Base-by-base conservation (phyloP, 2,329 filamentous ascomycete genomes). In the Aspergillus latus region DNA sequence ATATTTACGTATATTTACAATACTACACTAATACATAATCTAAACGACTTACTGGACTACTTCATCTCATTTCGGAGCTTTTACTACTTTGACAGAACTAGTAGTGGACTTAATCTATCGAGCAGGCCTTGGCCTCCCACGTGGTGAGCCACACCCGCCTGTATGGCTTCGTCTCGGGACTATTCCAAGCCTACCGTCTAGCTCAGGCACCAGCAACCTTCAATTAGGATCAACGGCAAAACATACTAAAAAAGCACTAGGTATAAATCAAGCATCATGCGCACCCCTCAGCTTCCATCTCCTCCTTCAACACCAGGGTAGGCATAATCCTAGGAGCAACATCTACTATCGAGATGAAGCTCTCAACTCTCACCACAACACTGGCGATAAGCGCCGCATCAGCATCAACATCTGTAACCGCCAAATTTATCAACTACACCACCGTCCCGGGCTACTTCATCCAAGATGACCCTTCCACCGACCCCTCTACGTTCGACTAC, bases 361-460 rank as follows among this genome's bases (percentile, higher is more conserved):
- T 96, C 30, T 86, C 95, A 64, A 86, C 90, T 0, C 82, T 88
- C 0, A 91, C 92, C 0, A 86, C 43, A 9, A 16, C 89, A 0
- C 76, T 92, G 0, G 80, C 84, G 1, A 80, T 96, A 0, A 84
- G 88, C 3, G 84, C 91, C 21, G 21, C 21, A 21, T 21, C 21
- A 21, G 21, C 21, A 58, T 86, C 95, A 78, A 94, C 89, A 2
- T 78, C 63, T 5, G 64, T 66, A 4, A 59, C 62, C 39, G 49
- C 51, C 2, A 43, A 34, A 6, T 62, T 64, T 37, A 63, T 71
- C 56, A 64, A 70, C 34, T 78, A 77, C 55, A 69, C 68, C 21
- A 73, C 75, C 4, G 74, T 82, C 8, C 64, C 71, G 3, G 79
- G 79, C 3, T 78, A 78, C 61, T 82, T 82, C 63, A 57, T 77